These are phyloP conservation scores for Penicillium sp. DNA, from an alignment of 2,329 filamentous ascomycete genomes.

Conservation along the genomic window DNA sequence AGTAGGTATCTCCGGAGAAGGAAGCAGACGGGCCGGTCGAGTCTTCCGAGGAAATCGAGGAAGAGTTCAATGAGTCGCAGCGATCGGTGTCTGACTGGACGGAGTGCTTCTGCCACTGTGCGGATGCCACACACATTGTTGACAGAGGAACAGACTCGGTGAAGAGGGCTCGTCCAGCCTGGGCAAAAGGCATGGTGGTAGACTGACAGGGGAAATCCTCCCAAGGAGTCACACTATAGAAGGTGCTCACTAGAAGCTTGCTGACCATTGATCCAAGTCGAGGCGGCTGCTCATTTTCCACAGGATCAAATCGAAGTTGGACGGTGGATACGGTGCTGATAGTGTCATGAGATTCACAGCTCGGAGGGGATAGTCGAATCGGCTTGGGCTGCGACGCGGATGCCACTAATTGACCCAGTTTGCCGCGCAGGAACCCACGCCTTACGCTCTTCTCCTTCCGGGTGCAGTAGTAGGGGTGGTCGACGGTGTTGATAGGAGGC, in stretches of 20 bases:
- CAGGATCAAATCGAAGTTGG: conserved; percentile 57
- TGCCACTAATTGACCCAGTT: conserved; percentile 54
- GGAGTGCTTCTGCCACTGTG: conserved; percentile 52
- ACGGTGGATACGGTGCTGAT: conserved; percentile 54
- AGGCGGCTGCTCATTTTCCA: conserved; percentile 49
- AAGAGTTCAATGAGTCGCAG: conserved; percentile 27
- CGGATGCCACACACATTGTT: conserved; percentile 53
- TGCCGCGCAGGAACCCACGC: conserved; percentile 56
- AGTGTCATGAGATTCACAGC: conserved; percentile 33
- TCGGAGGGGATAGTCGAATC: conserved; percentile 46
- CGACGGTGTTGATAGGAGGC: conserved; percentile 52
- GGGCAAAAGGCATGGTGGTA: conserved; percentile 36
- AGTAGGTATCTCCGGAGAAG: conserved; percentile 46
- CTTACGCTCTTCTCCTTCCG: conserved; percentile 56
- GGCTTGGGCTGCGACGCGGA: conserved; percentile 55
- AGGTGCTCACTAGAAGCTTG: conserved; percentile 56
- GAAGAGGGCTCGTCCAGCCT: conserved; percentile 49
- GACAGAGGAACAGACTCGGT: conserved; percentile 51
- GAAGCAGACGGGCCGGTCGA: conserved; percentile 33
- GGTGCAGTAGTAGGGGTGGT: conserved; percentile 47
- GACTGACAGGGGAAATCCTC: conserved; percentile 46
- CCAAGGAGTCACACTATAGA: conserved; percentile 51
- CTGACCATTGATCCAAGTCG: conserved; percentile 49
- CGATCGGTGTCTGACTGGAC: conserved; percentile 27
- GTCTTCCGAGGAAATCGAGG: conserved; percentile 19